These are phyloP conservation scores for Penicillium dipodomyicola DNA, from an alignment of 495 filamentous ascomycete species.

Conservation along the genomic window DNA sequence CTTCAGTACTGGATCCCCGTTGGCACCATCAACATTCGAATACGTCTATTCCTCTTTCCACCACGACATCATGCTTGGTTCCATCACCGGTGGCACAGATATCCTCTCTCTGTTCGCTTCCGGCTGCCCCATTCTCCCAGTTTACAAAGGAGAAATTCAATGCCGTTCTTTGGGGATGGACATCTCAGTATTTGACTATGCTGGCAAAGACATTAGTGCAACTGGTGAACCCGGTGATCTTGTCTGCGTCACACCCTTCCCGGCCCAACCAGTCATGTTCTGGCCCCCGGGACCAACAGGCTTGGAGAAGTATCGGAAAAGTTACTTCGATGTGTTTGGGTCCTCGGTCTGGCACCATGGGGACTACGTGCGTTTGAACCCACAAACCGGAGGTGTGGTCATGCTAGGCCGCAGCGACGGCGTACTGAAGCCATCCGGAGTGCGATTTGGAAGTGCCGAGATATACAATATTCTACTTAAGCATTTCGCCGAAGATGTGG, in stretches of 20 bases:
- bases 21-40: slow-evolving; percentile 88
- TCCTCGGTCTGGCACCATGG: slow-evolving; percentile 85
- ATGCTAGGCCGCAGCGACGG: slow-evolving; percentile 92
- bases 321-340: slow-evolving; percentile 84
- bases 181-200: slow-evolving; percentile 70
- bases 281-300: slow-evolving; percentile 66
- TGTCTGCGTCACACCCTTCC: slow-evolving; percentile 83
- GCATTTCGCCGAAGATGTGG: slow-evolving; percentile 72
- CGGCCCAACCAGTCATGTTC: slow-evolving; percentile 86
- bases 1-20: slow-evolving; percentile 87
- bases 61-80: slow-evolving; percentile 69
- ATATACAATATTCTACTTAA: slow-evolving; percentile 89
- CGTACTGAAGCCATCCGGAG: slow-evolving; percentile 82
- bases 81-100: slow-evolving; percentile 87
- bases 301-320: slow-evolving; percentile 69
- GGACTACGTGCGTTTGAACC: slow-evolving; percentile 81
- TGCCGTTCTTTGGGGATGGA: slow-evolving; percentile 89
- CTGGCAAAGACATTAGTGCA: slow-evolving; percentile 44
- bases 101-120: slow-evolving; percentile 93
- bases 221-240: slow-evolving; percentile 81
- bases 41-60: slow-evolving; percentile 85
- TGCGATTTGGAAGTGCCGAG: slow-evolving; percentile 85
- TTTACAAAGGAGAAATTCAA: slow-evolving; percentile 87
- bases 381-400: slow-evolving; percentile 68
- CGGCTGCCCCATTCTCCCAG: slow-evolving; percentile 80